These are phyloP conservation scores for Brassica rapa DNA, from an alignment of 345 rosid species.

Conservation along the genomic window DNA sequence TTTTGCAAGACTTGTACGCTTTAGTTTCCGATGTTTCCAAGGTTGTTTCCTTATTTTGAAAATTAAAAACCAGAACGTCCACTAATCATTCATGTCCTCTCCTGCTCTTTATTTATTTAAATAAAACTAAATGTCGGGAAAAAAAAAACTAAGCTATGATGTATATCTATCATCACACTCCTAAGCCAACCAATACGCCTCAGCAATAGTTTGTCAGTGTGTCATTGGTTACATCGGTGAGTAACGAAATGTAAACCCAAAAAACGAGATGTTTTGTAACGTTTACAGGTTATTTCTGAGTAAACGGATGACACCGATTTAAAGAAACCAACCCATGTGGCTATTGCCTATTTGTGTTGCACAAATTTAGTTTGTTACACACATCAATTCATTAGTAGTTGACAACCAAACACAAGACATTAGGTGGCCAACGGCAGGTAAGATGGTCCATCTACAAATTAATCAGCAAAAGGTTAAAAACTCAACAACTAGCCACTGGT, in stretches of 20 bases:
- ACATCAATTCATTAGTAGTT: neutral
- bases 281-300: neutral
- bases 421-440: neutral
- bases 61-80: neutral
- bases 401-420: neutral
- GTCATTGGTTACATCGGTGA: neutral
- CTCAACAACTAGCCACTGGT: too few relatives aligned
- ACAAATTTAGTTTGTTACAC: neutral
- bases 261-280: neutral
- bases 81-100: neutral
- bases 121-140: neutral
- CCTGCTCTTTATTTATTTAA: neutral
- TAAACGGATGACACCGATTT: neutral
- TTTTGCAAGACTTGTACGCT: constrained; percentile 19
- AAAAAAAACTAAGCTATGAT: neutral
- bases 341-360: neutral
- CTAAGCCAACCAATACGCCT: neutral
- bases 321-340: neutral
- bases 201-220: neutral
- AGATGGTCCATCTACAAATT: neutral
- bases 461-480: neutral
- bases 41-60: neutral
- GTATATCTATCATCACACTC: neutral
- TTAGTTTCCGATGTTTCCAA: constrained; percentile 15
- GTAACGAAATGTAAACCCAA: neutral